Evolutionary conservation across 257 asterid species (phyloP).

Genomic region (Solanum piurae): DNA sequence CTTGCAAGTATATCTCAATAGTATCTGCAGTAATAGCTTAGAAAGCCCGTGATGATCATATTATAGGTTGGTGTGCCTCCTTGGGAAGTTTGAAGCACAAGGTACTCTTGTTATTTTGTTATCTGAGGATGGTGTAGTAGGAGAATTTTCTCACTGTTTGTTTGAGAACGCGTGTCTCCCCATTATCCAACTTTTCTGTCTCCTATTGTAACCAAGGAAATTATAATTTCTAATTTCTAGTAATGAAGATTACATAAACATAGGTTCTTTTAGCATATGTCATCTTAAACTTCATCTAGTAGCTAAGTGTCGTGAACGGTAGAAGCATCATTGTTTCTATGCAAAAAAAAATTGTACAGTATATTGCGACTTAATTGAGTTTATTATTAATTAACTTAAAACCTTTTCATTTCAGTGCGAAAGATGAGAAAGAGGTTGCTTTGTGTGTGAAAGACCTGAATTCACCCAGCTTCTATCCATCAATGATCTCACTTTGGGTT

Average conservation of each 20-base stretch:
- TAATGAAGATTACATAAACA: neutral
- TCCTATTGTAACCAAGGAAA: neutral
- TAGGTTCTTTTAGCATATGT: neutral
- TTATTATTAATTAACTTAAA: neutral
- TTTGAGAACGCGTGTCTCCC: neutral
- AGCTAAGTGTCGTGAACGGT: neutral
- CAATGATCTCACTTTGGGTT: conserved; percentile 80
- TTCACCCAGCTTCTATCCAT: conserved; percentile 62
- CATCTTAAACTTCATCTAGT: neutral
- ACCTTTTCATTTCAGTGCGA: conserved; percentile 39
- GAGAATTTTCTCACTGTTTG: neutral
- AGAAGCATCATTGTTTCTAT: neutral
- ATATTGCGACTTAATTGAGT: neutral
- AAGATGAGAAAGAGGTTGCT: conserved; percentile 77
- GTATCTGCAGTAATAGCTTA: neutral
- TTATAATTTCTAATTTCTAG: neutral
- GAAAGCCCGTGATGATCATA: neutral
- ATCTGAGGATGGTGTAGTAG: neutral
- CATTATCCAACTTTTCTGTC: neutral
- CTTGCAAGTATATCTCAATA: neutral
- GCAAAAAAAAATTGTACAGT: neutral
- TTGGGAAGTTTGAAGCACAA: neutral
- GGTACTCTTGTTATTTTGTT: neutral
- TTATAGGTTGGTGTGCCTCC: neutral
- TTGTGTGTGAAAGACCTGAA: conserved; percentile 74